These are phyloP conservation scores for Ciborinia camelliae DNA, from an alignment of 2,329 filamentous ascomycete genomes.

Conservation along the genomic window DNA sequence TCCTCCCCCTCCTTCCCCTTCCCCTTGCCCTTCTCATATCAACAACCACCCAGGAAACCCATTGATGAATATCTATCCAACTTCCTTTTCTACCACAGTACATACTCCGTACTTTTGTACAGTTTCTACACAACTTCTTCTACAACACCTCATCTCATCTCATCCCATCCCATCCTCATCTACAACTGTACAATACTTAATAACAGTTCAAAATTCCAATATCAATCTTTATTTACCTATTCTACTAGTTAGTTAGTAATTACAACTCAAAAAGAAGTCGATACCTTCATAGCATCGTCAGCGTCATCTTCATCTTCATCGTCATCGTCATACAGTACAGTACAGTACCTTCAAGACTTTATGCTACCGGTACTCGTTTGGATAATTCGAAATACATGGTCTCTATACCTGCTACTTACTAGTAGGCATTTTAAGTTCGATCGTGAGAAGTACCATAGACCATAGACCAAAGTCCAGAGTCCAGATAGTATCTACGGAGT, in stretches of 20 bases:
- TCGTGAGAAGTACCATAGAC: not conserved
- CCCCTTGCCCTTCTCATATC: no score
- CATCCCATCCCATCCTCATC: no score
- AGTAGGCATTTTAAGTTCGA: not conserved
- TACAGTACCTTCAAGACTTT: not conserved
- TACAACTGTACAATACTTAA: not conserved
- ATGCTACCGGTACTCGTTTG: slow-evolving; percentile 17
- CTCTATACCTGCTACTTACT: not conserved
- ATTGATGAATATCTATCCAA: not conserved
- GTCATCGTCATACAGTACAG: no score
- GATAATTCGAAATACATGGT: slow-evolving; percentile 15
- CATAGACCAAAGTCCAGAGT: no score
- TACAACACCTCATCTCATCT: no score
- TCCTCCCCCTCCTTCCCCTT: no score
- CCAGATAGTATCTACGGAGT: no score
- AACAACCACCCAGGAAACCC: no score
- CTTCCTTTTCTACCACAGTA: not conserved
- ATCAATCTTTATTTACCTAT: not conserved
- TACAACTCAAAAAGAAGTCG: not conserved
- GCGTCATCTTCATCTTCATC: no score
- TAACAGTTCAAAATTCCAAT: not conserved
- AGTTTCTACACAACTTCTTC: not conserved
- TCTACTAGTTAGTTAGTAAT: not conserved
- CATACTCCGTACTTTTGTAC: not conserved
- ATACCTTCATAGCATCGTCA: not conserved